Evolutionary conservation across 805 yeast species (phyloP).

Genomic region (Millerozyma acaciae): DNA sequence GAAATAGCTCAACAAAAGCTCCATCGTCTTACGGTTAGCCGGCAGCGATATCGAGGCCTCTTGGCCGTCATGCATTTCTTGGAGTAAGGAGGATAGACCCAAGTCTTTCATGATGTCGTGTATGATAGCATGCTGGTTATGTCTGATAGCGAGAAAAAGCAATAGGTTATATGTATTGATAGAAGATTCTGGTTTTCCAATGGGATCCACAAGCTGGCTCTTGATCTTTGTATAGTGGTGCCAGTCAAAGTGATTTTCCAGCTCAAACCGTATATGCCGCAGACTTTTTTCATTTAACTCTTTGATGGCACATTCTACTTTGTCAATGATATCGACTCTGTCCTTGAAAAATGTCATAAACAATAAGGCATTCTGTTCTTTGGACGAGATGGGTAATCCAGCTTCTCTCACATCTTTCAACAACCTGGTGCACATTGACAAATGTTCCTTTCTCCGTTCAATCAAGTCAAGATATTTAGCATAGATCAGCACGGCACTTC

Average conservation of each 20-base stretch:
- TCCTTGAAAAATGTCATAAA: slow-evolving; percentile 32
- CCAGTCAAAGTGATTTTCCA: slow-evolving; percentile 16
- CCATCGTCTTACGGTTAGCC: slow-evolving; percentile 17
- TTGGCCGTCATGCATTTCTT: background rate
- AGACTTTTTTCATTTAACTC: slow-evolving; percentile 5
- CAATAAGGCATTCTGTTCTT: slow-evolving; percentile 27
- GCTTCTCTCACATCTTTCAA: slow-evolving; percentile 24
- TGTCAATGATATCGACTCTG: slow-evolving; percentile 15
- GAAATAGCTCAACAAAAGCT: slow-evolving; percentile 14
- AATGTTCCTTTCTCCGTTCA: slow-evolving; percentile 15
- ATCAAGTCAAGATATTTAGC: slow-evolving; percentile 17
- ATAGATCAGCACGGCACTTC: slow-evolving; percentile 5
- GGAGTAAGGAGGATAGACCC: slow-evolving; percentile 3
- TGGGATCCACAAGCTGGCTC: slow-evolving; percentile 8
- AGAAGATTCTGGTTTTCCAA: slow-evolving; percentile 5
- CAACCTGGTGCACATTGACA: slow-evolving; percentile 18
- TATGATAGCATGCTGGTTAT: slow-evolving; percentile 18
- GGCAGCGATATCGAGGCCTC: slow-evolving; percentile 3
- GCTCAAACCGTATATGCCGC: background rate
- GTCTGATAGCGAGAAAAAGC: slow-evolving; percentile 27
- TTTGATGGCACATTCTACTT: slow-evolving; percentile 7
- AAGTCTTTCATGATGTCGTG: slow-evolving; percentile 16
- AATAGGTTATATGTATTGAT: slow-evolving; percentile 22
- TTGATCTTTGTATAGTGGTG: slow-evolving; percentile 16
- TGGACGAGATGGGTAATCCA: slow-evolving; percentile 23